Base-by-base conservation (phyloP, 352 stramenopile species). In the Pythium inflatum region DNA sequence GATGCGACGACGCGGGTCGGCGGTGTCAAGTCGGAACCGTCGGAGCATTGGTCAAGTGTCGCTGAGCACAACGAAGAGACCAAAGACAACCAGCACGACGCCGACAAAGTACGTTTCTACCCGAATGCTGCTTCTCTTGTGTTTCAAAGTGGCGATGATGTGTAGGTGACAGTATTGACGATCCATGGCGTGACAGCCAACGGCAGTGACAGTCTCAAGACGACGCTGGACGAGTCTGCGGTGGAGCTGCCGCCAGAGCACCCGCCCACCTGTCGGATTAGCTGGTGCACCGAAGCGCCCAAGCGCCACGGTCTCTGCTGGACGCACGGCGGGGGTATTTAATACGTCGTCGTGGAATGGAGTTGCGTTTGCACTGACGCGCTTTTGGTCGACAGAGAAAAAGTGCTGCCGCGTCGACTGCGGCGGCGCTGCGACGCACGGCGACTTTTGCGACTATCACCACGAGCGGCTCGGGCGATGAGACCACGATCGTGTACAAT, bases 391-490 rank as follows among this genome's bases (percentile, higher is more conserved):
- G 36, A 43, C 36, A 88, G 80, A 77, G 27, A 85, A 79, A 56
- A 82, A 76, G 27, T 88, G 80, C 64, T 86, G 79, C 41, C 57
- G 74, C 7, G 62, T 50, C 20, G 75, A 71, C 48, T 88, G 78
- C 25, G 28, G 51, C 0, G 69, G 69, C 36, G 64, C 73, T 25
- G 78, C 73, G 1, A 71, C 60, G 13, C 66, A 51, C 1, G 64
- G 80, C 49, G 80, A 88, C 40, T 86, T 84, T 60, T 88, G 80
- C 68, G 75, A 77, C 16, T 61, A 79, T n/a, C 80, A 88, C 60
- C 45, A 78, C 40, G 13, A 8, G 4, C 46, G 57, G n/a, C 46
- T 73, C 9, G 20, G 5, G 4, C 56, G 27, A 27, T 30, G 34
- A 58, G 24, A 34, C 0, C 7, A 22, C 43, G 25, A n/a, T n/a